Percentiles rank a stretch among this genome's conserved stretches.
Conservation (phyloP, 2,329 filamentous ascomycete species). For the Didymella keratinophila region DNA sequence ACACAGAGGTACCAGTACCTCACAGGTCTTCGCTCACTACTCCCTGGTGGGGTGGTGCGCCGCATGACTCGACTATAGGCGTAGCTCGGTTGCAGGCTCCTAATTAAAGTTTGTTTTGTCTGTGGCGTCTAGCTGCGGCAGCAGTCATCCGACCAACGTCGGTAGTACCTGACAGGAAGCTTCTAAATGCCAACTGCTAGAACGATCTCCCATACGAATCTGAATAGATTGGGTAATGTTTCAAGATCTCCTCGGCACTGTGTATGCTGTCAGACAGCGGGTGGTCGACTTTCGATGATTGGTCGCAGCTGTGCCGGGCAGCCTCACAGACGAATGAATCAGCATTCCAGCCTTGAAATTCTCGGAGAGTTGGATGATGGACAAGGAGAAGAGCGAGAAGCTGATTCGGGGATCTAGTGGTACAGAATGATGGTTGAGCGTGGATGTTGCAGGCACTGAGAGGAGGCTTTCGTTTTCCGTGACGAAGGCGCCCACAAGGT, state of each 20-base stretch:
- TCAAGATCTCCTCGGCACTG: background rate
- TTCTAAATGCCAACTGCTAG: background rate
- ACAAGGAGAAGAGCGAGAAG: background rate
- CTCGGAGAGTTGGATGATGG: background rate
- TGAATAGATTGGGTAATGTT: slow-evolving; percentile 1
- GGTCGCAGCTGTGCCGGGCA: background rate
- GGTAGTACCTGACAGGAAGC: slow-evolving; percentile 1
- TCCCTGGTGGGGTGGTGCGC: background rate
- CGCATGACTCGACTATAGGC: slow-evolving; percentile 13
- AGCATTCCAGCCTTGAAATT: background rate
- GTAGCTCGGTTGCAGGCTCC: slow-evolving; percentile 2
- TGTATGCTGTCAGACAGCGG: background rate
- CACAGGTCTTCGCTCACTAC: background rate
- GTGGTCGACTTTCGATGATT: background rate
- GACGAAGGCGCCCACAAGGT: background rate
- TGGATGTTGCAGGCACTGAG: background rate
- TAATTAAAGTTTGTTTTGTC: background rate
- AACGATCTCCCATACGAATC: slow-evolving; percentile 1
- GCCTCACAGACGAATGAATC: background rate
- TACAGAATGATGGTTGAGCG: background rate
- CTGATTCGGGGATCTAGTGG: background rate
- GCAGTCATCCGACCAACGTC: background rate
- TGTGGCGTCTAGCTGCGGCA: slow-evolving; percentile 2
- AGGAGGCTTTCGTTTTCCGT: background rate
- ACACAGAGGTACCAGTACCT: background rate